phyloP scores from a whole-genome alignment of 2,329 filamentous ascomycete species.

The Fusarium sp. region DNA sequence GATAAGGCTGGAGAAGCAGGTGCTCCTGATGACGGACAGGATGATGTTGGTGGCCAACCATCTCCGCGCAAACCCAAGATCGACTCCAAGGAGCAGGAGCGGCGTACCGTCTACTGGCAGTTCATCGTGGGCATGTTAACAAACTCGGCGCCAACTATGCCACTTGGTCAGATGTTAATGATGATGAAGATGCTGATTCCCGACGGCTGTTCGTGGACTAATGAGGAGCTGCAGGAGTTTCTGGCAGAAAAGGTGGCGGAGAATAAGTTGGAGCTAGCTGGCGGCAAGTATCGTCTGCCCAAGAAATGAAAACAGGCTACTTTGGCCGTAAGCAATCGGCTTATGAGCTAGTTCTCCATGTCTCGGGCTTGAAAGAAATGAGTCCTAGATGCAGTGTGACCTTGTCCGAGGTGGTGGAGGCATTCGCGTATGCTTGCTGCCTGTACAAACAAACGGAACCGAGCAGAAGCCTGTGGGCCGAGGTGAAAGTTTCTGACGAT shows the following conservation, averaged over 20 bases:
- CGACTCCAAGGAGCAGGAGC: constrained; percentile 72
- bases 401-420: constrained; percentile 19
- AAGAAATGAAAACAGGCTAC: constrained; percentile 61
- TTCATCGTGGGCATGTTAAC: constrained; percentile 97
- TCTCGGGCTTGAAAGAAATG: constrained; percentile 19
- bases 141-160: constrained; percentile 85
- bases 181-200: constrained; percentile 95
- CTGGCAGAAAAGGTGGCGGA: constrained; percentile 80
- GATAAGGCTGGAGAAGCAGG: constrained; percentile 47
- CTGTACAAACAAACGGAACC: constrained; percentile 18
- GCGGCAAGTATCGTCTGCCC: constrained; percentile 76
- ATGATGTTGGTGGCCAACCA: constrained; percentile 47
- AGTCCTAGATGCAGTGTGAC: constrained; percentile 34
- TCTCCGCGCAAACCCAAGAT: constrained; percentile 66
- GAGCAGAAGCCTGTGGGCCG: constrained; percentile 9
- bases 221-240: constrained; percentile 87
- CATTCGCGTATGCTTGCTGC: constrained; percentile 13
- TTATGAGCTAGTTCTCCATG: constrained; percentile 8
- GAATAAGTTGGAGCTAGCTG: constrained; percentile 75
- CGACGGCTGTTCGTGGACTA: constrained; percentile 89
- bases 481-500: neutral
- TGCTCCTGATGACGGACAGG: constrained; percentile 46
- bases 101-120: constrained; percentile 80
- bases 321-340: constrained; percentile 1
- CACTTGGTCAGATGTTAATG: constrained; percentile 83